Conservation (phyloP, 1,139 yeast species). For the Protomyces arabidopsidicola region DNA sequence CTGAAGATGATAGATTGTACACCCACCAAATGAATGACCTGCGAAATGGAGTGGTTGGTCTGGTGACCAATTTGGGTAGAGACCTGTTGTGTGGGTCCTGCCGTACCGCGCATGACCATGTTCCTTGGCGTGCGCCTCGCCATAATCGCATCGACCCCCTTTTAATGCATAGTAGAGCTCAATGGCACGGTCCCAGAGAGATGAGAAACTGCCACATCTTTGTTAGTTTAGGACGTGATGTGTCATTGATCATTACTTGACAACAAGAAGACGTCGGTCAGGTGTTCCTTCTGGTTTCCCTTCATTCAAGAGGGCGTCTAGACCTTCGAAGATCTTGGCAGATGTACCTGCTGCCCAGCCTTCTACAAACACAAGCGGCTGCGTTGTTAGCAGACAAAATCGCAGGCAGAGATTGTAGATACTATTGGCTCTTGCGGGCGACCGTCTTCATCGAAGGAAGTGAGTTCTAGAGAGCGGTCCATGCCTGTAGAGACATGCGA, state of each 20-base stretch:
- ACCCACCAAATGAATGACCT: slow-evolving; percentile 23
- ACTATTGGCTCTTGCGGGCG: slow-evolving; percentile 4
- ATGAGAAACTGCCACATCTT: slow-evolving; percentile 21
- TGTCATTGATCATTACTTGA: background rate
- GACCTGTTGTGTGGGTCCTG: slow-evolving; percentile 7
- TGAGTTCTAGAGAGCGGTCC: background rate
- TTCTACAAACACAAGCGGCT: slow-evolving; percentile 22
- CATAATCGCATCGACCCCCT: slow-evolving; percentile 23
- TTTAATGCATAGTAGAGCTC: slow-evolving; percentile 21
- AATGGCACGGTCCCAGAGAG: slow-evolving; percentile 20
- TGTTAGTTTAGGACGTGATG: background rate
- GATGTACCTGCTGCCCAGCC: slow-evolving; percentile 26
- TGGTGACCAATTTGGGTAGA: slow-evolving; percentile 21
- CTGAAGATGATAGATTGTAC: slow-evolving; percentile 14
- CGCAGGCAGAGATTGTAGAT: background rate
- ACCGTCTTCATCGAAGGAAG: background rate
- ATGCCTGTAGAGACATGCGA: background rate
- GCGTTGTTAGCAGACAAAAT: background rate
- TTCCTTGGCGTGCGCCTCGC: slow-evolving; percentile 5
- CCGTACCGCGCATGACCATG: slow-evolving; percentile 22
- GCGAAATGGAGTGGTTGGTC: slow-evolving; percentile 20
- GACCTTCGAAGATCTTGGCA: slow-evolving; percentile 23
- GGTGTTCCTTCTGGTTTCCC: background rate
- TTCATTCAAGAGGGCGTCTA: slow-evolving; percentile 11
- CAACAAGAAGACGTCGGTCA: slow-evolving; percentile 13